Percentiles rank a stretch among this genome's conserved stretches.
Evolutionary conservation across 805 yeast genomes (phyloP).

Genomic region (Candida parachauliodes): DNA sequence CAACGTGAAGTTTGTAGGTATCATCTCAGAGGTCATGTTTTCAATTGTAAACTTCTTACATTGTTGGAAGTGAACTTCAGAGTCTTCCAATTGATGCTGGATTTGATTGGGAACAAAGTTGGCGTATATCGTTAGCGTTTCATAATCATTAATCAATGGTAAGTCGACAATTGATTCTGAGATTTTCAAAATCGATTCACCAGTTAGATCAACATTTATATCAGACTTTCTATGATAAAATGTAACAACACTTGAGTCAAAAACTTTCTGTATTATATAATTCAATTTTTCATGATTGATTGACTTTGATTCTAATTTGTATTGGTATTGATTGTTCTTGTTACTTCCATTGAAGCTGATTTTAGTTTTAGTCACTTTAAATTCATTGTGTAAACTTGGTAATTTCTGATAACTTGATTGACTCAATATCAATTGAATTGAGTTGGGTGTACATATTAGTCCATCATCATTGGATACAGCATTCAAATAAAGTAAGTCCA

Average conservation of each 20-base stretch:
- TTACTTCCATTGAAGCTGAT: constrained; percentile 8
- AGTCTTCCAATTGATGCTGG: not conserved
- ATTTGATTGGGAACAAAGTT: not conserved
- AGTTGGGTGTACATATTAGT: not conserved
- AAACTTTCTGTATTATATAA: constrained; percentile 3
- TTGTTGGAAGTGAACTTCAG: not conserved
- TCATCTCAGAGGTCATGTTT: not conserved
- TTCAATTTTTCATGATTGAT: constrained; percentile 4
- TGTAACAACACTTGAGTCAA: not conserved
- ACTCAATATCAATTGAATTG: not conserved
- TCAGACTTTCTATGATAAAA: no score
- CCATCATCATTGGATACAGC: not conserved
- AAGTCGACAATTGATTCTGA: not conserved
- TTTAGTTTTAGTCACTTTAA: constrained; percentile 4
- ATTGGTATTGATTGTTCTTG: constrained; percentile 3
- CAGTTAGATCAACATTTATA: not conserved
- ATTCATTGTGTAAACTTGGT: constrained; percentile 1
- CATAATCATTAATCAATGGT: constrained; percentile 6
- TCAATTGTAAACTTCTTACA: not conserved
- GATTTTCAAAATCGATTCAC: not conserved
- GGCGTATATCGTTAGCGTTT: constrained; percentile 2
- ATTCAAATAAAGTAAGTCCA: not conserved
- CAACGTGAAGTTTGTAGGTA: not conserved
- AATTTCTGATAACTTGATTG: constrained; percentile 4
- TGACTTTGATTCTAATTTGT: not conserved